Conservation (phyloP, 805 yeast genomes). For the Komagataella phaffii region DNA sequence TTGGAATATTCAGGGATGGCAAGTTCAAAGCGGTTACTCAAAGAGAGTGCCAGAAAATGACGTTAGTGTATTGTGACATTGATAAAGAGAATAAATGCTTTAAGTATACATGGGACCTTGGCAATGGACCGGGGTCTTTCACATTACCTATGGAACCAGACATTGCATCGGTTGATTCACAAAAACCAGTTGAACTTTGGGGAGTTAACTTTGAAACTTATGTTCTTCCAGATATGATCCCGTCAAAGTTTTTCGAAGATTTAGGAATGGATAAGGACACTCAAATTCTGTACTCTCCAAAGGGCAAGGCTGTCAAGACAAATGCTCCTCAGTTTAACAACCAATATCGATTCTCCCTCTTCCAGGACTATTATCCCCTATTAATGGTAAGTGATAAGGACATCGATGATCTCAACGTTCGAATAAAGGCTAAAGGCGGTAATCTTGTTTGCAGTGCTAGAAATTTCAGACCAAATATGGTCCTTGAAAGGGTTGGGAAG, state of each 20-base stretch:
- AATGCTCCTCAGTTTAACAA: conserved; percentile 2
- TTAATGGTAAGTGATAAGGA: conserved; percentile 13
- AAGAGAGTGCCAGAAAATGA: conserved; percentile 9
- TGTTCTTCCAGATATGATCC: conserved; percentile 10
- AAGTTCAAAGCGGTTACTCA: conserved; percentile 9
- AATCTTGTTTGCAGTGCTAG: conserved; percentile 6
- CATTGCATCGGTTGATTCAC: background rate
- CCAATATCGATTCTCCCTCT: conserved; percentile 8
- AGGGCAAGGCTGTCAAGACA: conserved; percentile 14
- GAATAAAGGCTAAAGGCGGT: background rate
- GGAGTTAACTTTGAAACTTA: conserved; percentile 8
- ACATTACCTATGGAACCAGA: background rate
- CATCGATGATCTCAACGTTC: conserved; percentile 6
- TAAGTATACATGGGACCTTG: background rate
- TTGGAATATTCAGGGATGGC: conserved; percentile 7
- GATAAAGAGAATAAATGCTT: conserved; percentile 1
- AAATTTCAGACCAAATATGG: conserved; percentile 15
- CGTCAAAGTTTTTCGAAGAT: conserved; percentile 7
- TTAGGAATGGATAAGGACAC: conserved; percentile 10
- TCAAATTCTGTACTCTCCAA: conserved; percentile 10
- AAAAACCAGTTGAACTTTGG: conserved; percentile 10
- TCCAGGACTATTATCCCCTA: conserved; percentile 19
- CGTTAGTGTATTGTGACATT: conserved; percentile 7
- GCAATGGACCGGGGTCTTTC: background rate
- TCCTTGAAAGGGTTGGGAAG: conserved; percentile 7